A percentile compares a stretch with the other conserved stretches of the same genome.
Evolutionary conservation across 352 stramenopile species (phyloP).

Genomic region (Phytophthora constricta): DNA sequence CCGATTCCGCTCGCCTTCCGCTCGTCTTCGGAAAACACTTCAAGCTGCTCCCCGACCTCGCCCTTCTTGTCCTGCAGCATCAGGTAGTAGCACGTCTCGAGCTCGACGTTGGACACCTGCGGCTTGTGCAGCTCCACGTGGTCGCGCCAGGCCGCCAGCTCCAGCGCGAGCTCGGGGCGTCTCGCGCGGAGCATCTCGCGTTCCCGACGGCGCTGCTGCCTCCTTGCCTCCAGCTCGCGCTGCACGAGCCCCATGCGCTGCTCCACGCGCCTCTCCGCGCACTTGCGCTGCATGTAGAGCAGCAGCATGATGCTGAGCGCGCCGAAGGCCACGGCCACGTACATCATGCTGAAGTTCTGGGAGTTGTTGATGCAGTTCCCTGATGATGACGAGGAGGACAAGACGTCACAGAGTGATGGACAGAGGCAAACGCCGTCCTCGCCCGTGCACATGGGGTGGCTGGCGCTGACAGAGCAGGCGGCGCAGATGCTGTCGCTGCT

Average conservation of each 20-base stretch:
- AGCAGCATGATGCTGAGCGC: constrained; percentile 39
- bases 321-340: constrained; percentile 39
- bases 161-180: constrained; percentile 34
- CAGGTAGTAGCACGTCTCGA: constrained; percentile 42
- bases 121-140: constrained; percentile 48
- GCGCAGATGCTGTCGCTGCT: constrained; percentile 31
- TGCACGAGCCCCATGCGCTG: constrained; percentile 30
- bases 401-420: constrained; percentile 44
- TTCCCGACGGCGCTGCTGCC: constrained; percentile 28
- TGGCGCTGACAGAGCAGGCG: constrained; percentile 37
- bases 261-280: constrained; percentile 32
- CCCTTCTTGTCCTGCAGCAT: constrained; percentile 41
- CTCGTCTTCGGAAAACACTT: constrained; percentile 22
- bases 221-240: constrained; percentile 30
- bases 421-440: constrained; percentile 44
- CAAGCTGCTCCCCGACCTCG: constrained; percentile 18
- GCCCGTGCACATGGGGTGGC: constrained; percentile 42
- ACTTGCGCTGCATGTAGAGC: constrained; percentile 51
- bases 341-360: constrained; percentile 35
- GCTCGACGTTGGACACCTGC: constrained; percentile 41
- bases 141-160: constrained; percentile 43
- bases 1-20: constrained; percentile 15
- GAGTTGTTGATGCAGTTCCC: constrained; percentile 17
- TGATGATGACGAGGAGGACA: constrained; percentile 11
- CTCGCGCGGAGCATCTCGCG: constrained; percentile 35